These are phyloP conservation scores for Teratosphaeria epicoccoides DNA, from an alignment of 2,329 filamentous ascomycete species.

Conservation along the genomic window DNA sequence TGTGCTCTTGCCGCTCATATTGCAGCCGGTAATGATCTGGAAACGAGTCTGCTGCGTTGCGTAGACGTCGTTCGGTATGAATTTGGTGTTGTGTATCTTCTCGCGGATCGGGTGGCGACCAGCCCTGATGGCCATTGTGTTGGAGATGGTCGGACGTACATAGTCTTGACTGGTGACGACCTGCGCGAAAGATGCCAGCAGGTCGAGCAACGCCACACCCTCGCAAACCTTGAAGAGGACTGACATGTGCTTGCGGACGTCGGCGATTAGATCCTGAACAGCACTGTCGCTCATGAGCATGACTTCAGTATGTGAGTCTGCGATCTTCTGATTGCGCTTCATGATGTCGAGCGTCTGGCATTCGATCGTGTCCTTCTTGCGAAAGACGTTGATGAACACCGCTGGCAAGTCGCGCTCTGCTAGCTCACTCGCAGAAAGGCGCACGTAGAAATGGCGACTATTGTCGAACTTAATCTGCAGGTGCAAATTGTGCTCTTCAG, in stretches of 20 bases:
- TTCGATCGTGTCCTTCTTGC: conserved; percentile 65
- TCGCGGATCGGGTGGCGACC: conserved; percentile 73
- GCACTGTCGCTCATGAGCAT: conserved; percentile 67
- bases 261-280: conserved; percentile 58
- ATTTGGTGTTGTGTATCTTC: conserved; percentile 56
- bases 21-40: conserved; percentile 89
- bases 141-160: conserved; percentile 56
- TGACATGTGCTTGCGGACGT: conserved; percentile 62
- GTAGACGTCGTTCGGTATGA: conserved; percentile 84
- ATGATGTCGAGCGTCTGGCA: conserved; percentile 79
- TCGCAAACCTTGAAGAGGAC: conserved; percentile 76
- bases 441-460: conserved; percentile 69
- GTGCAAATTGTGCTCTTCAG: conserved; percentile 46
- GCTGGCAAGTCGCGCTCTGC: conserved; percentile 51
- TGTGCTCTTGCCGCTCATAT: conserved; percentile 97
- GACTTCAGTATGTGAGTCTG: conserved; percentile 73
- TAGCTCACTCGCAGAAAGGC: conserved; percentile 52
- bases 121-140: conserved; percentile 59
- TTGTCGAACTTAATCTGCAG: conserved; percentile 66
- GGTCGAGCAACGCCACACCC: conserved; percentile 71
- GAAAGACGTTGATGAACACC: conserved; percentile 65
- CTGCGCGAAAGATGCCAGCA: conserved; percentile 57
- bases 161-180: conserved; percentile 58
- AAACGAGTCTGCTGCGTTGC: conserved; percentile 70
- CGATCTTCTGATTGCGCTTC: conserved; percentile 64